phyloP scores from a whole-genome alignment of 2,329 filamentous ascomycete species.

The Fusarium nodosum region DNA sequence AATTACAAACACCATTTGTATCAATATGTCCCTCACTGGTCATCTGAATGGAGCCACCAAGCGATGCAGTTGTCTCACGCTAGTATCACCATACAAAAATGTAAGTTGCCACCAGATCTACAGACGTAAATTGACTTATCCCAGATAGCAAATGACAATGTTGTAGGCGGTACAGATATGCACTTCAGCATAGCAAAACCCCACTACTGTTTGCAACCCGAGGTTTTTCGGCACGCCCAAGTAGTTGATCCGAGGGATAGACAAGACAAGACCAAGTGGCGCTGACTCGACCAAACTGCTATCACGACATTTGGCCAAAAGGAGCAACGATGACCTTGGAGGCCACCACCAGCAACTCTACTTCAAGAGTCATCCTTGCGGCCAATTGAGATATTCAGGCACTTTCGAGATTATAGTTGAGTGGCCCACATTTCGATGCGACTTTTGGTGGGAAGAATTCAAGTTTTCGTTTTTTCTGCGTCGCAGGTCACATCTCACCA shows the following conservation, averaged over 20 bases:
- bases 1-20: not conserved
- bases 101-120: not conserved
- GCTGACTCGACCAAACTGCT: not conserved
- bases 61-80: not conserved
- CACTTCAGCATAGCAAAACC: not conserved
- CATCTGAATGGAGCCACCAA: not conserved
- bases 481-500: not conserved
- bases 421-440: not conserved
- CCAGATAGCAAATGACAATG: no score
- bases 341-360: not conserved
- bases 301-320: not conserved
- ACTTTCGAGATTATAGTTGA: not conserved
- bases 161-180: no score
- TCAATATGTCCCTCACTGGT: no score
- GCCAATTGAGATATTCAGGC: no score
- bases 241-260: no score
- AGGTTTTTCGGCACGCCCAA: not conserved
- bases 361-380: no score
- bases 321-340: not conserved
- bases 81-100: not conserved
- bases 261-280: not conserved
- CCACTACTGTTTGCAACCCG: not conserved
- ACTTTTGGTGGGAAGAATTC: not conserved
- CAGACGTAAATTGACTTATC: not conserved
- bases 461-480: not conserved